Base-by-base conservation (phyloP, 1,284 basidiomycete genomes). In the Microbotryum violaceum region DNA sequence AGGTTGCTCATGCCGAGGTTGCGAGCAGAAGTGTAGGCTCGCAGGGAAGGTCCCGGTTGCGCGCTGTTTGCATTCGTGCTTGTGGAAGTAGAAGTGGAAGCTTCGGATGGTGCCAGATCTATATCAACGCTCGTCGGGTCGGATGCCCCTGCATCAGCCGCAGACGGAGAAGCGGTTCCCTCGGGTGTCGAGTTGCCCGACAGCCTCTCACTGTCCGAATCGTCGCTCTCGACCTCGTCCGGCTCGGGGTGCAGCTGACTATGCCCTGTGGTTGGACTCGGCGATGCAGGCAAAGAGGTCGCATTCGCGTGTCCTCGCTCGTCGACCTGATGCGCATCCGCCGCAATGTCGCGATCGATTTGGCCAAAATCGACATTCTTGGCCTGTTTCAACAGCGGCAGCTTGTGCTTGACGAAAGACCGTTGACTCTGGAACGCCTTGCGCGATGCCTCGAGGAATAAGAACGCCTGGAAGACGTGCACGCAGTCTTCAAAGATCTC, bases 391-490 rank as follows among this genome's bases (percentile, higher is more conserved):
- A n/a, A n/a, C 6, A 67, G 63, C 20, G 67, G 67, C 4, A 69
- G 59, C 37, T 63, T 69, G 53, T 69, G 65, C 49, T 68, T 69
- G 59, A 91, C 83, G 70, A 89, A 93, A 58, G 84, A 79, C 23
- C 84, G 82, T 75, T 88, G 83, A n/a, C 85, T 83, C 65, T 82
- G 74, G 75, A 91, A 89, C 0, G 91, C 87, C 56, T 83, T 83
- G 48, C 79, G 82, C 9, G 86, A 80, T 16, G 85, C 82, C 14
- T 85, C 82, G 23, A 92, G 80, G 76, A 91, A 93, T 0, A 89
- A 87, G 71, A 90, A 89, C 29, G 85, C 82, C 73, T 94, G 91
- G 74, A 96, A 96, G 25, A 94, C 89, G 70, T 94, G 91, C 2
- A 93, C 83, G 85, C 88, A 60, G 16, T 68, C 69, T 23, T 64